Conservation (phyloP, 345 rosid genomes). For the Hibiscus mutabilis region DNA sequence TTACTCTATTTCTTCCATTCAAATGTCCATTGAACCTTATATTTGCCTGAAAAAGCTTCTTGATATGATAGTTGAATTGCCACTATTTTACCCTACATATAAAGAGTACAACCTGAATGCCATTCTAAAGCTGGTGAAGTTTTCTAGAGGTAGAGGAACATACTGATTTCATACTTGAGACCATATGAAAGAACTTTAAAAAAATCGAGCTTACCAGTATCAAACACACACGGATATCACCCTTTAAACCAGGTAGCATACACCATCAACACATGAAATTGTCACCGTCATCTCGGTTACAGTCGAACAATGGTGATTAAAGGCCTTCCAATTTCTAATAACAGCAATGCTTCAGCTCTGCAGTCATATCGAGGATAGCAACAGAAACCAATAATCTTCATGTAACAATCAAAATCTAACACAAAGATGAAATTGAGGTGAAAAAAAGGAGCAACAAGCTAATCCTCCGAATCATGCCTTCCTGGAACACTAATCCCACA, state of each 20-base stretch:
- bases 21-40: not conserved
- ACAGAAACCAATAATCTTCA: not conserved
- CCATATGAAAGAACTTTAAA: too few relatives aligned
- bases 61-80: not conserved
- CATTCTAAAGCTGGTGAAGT: too few relatives aligned
- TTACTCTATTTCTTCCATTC: not conserved
- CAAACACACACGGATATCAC: too few relatives aligned
- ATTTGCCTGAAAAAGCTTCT: not conserved
- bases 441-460: not conserved
- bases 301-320: not conserved
- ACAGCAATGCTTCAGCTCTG: not conserved
- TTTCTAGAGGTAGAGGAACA: too few relatives aligned
- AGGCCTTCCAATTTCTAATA: not conserved
- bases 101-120: too few relatives aligned
- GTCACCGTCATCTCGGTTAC: not conserved
- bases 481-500: not conserved
- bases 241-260: too few relatives aligned
- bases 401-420: not conserved
- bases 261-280: not conserved
- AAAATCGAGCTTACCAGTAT: too few relatives aligned
- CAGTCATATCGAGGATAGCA: not conserved
- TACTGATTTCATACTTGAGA: too few relatives aligned
- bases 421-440: not conserved
- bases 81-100: too few relatives aligned
- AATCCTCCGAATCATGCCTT: not conserved